Evolutionary conservation across 257 asterid species (phyloP).

Genomic region (Solanum bulbocastanum): DNA sequence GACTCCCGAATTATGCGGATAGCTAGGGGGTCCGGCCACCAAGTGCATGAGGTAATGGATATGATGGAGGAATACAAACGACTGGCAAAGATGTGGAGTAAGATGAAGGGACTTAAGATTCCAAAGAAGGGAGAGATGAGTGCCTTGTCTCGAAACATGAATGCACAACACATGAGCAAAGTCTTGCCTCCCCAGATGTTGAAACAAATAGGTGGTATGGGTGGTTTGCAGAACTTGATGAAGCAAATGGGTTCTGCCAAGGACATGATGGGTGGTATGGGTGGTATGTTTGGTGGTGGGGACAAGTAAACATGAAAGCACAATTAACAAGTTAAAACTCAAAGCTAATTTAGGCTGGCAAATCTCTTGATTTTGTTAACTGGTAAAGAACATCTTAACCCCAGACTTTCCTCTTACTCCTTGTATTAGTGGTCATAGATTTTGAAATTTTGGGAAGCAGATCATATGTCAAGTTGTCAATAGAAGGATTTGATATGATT

Average conservation of each 20-base stretch:
- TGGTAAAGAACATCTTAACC: neutral
- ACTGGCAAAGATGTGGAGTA: slow-evolving; percentile 7
- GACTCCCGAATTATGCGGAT: slow-evolving; percentile 78
- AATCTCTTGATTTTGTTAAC: neutral
- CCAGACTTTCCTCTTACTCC: neutral
- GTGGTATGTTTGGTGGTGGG: slow-evolving; percentile 84
- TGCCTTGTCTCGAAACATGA: slow-evolving; percentile 67
- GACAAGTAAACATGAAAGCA: slow-evolving; percentile 28
- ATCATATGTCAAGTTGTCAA: neutral
- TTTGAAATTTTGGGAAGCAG: neutral
- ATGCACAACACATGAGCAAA: slow-evolving; percentile 92
- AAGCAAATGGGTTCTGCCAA: slow-evolving; percentile 59
- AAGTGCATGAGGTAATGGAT: slow-evolving; percentile 2
- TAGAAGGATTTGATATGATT: neutral
- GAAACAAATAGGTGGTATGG: slow-evolving; percentile 94
- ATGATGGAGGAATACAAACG: slow-evolving; percentile 9
- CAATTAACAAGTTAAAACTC: neutral
- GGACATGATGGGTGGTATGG: slow-evolving; percentile 83
- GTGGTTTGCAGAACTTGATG: slow-evolving; percentile 88
- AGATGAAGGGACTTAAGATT: slow-evolving; percentile 8
- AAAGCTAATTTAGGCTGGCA: neutral
- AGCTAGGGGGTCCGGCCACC: slow-evolving; percentile 4
- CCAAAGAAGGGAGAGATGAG: slow-evolving; percentile 98
- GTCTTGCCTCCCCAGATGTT: slow-evolving; percentile 92
- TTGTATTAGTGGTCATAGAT: neutral